phyloP scores from a whole-genome alignment of 805 yeast species.

The Metschnikowia dekortorum region DNA sequence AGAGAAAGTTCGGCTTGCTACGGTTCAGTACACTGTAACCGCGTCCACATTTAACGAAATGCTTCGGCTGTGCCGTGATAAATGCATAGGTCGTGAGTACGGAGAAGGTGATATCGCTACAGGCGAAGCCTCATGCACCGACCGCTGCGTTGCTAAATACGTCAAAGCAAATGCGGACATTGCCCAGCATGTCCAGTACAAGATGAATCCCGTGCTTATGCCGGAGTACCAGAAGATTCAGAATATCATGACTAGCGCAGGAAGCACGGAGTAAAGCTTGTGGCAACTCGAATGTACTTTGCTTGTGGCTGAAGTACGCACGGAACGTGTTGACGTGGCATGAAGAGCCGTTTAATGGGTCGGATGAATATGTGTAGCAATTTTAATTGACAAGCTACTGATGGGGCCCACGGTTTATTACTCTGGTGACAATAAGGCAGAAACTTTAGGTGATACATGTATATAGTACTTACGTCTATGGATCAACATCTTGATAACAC shows the following conservation, averaged over 20 bases:
- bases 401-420: too few species aligned
- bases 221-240: constrained; percentile 35
- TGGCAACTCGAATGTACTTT: too few species aligned
- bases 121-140: constrained; percentile 79
- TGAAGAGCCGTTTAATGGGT: too few species aligned
- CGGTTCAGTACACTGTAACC: constrained; percentile 65
- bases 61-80: constrained; percentile 57
- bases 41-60: constrained; percentile 39
- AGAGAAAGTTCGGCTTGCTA: constrained; percentile 58
- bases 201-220: constrained; percentile 25
- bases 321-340: too few species aligned
- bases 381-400: too few species aligned
- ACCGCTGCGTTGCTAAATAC: constrained; percentile 82
- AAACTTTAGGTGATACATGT: background rate
- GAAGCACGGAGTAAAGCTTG: background rate
- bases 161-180: constrained; percentile 64
- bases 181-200: constrained; percentile 46
- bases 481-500: background rate
- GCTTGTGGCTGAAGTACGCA: too few species aligned
- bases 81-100: constrained; percentile 83
- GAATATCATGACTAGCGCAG: constrained; percentile 3
- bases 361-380: too few species aligned
- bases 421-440: too few species aligned
- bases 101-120: constrained; percentile 81
- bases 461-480: background rate